Base-by-base conservation (phyloP, 768 basidiomycete species). In the Russula abietina region DNA sequence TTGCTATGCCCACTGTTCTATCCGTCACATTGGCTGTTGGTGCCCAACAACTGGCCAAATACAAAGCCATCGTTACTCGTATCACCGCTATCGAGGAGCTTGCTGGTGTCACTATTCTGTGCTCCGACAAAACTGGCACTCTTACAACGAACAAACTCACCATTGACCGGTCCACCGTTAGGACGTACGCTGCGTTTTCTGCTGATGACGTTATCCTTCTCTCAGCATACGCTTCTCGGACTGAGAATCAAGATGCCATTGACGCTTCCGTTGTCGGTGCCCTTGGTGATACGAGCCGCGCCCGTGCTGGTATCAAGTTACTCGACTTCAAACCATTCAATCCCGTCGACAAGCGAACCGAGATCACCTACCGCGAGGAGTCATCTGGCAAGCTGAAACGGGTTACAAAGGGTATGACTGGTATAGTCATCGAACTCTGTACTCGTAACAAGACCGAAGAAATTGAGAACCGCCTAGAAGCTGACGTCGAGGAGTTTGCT, bases 301-400 rank as follows among this genome's bases (percentile, higher is more conserved):
- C 96, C 62, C 94, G 94, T 67, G 83, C 83, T 55, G 94, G 94
- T 39, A 97, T 98, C 80, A 94, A 91, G 74, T 87, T 98, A 50
- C 81, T 98, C 72, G 95, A 98, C 77, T 98, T 98, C 83, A 98
- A 97, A 81, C 95, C 95, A 5, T 98, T 98, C 85, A 97, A 98
- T 82, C 96, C 96, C 55, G 93, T 95, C 70, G 93, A 96, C 83
- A 98, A 98, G 83, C 92, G 95, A 72, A 98, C 96, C 63, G 96
- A 98, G 79, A 95, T 96, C 74, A 98, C 96, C 55, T 98, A 98
- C 80, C 88, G 85, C 53, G 95, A 97, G 74, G 88, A 94, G 75
- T 81, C 92, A 9, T 81, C 90, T n/a, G 96, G 96, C 76, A 92
- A 89, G 75, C 84, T 98, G 69, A 97, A 96, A 85, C 92, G 96